A percentile compares a stretch with the other conserved stretches of the same genome.
Conservation (phyloP, 208 protist genomes). For the Leishmania braziliensis region DNA sequence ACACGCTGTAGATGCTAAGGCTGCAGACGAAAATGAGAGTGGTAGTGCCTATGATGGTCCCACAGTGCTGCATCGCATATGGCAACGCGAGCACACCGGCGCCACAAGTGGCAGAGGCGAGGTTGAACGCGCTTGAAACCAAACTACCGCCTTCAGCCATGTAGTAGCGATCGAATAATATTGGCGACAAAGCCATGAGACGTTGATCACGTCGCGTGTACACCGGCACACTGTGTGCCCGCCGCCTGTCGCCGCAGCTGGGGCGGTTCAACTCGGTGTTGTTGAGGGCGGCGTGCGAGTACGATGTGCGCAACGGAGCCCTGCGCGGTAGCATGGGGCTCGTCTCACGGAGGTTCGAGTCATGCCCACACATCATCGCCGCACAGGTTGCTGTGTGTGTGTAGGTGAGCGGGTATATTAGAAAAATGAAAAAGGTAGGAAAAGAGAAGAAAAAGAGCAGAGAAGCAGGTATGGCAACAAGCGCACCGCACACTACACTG, state of each 20-base stretch:
- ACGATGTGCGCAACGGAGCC: constrained; percentile 26
- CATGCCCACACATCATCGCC: neutral
- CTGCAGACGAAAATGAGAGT: constrained; percentile 53
- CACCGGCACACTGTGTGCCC: constrained; percentile 39
- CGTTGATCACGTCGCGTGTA: constrained; percentile 26
- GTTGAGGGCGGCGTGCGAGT: constrained; percentile 31
- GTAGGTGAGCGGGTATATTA: neutral
- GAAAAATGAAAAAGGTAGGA: neutral
- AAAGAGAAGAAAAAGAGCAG: neutral
- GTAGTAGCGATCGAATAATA: constrained; percentile 55
- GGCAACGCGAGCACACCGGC: constrained; percentile 79
- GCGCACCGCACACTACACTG: neutral
- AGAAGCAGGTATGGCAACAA: neutral
- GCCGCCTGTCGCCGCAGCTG: constrained; percentile 18
- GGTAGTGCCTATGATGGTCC: constrained; percentile 40
- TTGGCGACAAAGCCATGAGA: constrained; percentile 43
- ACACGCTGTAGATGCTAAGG: constrained; percentile 77
- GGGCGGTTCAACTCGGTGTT: neutral
- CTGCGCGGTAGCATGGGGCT: constrained; percentile 32
- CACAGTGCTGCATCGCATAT: constrained; percentile 68
- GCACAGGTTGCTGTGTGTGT: neutral
- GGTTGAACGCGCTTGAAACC: constrained; percentile 76
- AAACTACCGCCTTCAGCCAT: constrained; percentile 65
- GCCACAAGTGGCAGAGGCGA: constrained; percentile 75
- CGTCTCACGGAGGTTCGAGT: constrained; percentile 15